Conservation (phyloP, 352 stramenopile genomes). For the Pythium guiyangense region DNA sequence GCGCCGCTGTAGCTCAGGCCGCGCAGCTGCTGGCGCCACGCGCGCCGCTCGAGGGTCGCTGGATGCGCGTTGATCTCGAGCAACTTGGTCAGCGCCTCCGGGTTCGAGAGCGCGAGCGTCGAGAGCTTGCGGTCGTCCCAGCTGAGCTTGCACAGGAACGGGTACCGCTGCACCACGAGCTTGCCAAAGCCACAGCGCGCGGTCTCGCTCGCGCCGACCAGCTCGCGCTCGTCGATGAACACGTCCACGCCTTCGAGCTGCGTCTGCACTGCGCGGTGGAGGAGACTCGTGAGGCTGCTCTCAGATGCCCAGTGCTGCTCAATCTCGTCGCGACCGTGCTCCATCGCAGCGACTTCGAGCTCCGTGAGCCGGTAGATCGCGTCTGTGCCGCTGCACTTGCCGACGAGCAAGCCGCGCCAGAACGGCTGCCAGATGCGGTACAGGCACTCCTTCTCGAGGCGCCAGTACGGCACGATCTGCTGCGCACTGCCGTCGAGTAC, state of each 20-base stretch:
- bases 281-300: not conserved
- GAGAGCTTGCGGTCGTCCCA: not conserved
- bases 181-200: not conserved
- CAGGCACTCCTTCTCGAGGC: conserved; percentile 24
- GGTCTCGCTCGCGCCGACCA: conserved; percentile 8
- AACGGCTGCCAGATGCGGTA: conserved; percentile 47
- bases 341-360: not conserved
- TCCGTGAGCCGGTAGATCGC: not conserved
- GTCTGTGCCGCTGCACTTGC: not conserved
- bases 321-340: conserved; percentile 13
- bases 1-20: conserved; percentile 14
- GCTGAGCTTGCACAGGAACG: not conserved
- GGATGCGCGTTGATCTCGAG: not conserved
- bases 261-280: not conserved
- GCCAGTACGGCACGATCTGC: conserved; percentile 23
- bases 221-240: conserved; percentile 5
- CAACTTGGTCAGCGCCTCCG: no score
- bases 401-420: conserved; percentile 26
- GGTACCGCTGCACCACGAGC: conserved; percentile 27
- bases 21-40: conserved; percentile 22
- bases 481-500: conserved; percentile 20
- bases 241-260: conserved; percentile 39
- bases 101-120: not conserved
- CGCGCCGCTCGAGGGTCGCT: conserved; percentile 15
- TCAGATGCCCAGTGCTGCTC: conserved; percentile 17